A percentile compares a stretch with the other conserved stretches of the same genome.
phyloP scores from a whole-genome alignment of 2,329 filamentous ascomycete species.

The Hirsutella thompsonii region DNA sequence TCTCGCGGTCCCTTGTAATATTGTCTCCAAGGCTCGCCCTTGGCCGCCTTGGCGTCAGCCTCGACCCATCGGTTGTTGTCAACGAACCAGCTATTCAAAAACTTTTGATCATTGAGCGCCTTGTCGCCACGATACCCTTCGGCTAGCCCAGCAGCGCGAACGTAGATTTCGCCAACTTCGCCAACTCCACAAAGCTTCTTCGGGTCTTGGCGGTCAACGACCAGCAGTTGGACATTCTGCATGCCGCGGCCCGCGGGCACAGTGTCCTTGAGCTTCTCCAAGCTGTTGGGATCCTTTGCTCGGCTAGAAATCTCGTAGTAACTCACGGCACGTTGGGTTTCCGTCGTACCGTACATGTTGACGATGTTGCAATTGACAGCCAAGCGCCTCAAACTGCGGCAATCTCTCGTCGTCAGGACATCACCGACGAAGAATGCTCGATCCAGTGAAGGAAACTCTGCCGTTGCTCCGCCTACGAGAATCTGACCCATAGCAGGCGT shows the following conservation, averaged over 20 bases:
- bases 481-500: slow-evolving; percentile 97
- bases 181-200: slow-evolving; percentile 65
- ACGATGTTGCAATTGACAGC: slow-evolving; percentile 64
- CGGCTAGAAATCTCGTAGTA: slow-evolving; percentile 67
- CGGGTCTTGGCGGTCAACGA: slow-evolving; percentile 57
- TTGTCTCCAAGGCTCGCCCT: slow-evolving; percentile 60
- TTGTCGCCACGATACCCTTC: slow-evolving; percentile 60
- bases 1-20: slow-evolving; percentile 75
- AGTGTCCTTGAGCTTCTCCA: slow-evolving; percentile 45
- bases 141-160: slow-evolving; percentile 71
- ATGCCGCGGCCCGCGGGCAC: slow-evolving; percentile 81
- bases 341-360: slow-evolving; percentile 83
- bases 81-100: slow-evolving; percentile 77
- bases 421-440: slow-evolving; percentile 88
- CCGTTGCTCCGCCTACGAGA: slow-evolving; percentile 68
- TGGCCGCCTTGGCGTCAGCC: slow-evolving; percentile 40
- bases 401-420: slow-evolving; percentile 74
- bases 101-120: slow-evolving; percentile 58
- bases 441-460: slow-evolving; percentile 64
- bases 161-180: slow-evolving; percentile 73
- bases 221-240: slow-evolving; percentile 75
- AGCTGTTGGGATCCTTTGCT: slow-evolving; percentile 40
- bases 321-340: slow-evolving; percentile 68
- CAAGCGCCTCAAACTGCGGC: slow-evolving; percentile 59
- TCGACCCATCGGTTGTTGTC: slow-evolving; percentile 58